Conservation (phyloP, 257 asterid species). For the Petunia axillaris region DNA sequence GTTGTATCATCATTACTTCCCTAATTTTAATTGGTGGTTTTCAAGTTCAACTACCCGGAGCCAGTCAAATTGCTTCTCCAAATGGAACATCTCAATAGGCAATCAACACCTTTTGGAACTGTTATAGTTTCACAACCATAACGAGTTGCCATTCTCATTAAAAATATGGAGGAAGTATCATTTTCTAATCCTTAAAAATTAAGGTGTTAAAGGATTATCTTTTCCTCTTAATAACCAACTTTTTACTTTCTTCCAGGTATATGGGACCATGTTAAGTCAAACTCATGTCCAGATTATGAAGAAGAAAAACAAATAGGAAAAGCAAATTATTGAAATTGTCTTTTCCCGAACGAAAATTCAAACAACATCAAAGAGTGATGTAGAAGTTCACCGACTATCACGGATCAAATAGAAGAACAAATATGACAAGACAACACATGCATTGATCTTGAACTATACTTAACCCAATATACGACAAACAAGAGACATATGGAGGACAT, state of each 20-base stretch:
- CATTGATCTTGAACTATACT: slow-evolving; percentile 1
- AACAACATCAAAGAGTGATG: not conserved
- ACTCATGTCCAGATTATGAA: not conserved
- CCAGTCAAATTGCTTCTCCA: too few relatives aligned
- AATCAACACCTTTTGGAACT: too few relatives aligned
- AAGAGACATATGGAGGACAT: not conserved
- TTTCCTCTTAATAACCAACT: too few relatives aligned
- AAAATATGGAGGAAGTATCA: too few relatives aligned
- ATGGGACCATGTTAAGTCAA: not conserved
- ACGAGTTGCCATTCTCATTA: too few relatives aligned
- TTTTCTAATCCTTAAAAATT: too few relatives aligned
- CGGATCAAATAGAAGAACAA: not conserved
- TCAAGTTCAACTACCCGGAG: too few relatives aligned
- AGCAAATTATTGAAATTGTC: not conserved
- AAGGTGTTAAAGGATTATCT: too few relatives aligned
- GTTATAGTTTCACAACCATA: too few relatives aligned
- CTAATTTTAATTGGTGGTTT: too few relatives aligned
- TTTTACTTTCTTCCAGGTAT: not conserved
- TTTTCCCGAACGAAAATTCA: not conserved
- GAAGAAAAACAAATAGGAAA: not conserved
- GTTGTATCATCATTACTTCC: too few relatives aligned
- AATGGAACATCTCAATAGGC: too few relatives aligned
- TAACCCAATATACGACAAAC: not conserved
- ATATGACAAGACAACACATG: not conserved
- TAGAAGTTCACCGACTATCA: not conserved